A percentile compares a stretch with the other conserved stretches of the same genome.
Conservation (phyloP, 768 basidiomycete species). For the Kwoniella sp. region DNA sequence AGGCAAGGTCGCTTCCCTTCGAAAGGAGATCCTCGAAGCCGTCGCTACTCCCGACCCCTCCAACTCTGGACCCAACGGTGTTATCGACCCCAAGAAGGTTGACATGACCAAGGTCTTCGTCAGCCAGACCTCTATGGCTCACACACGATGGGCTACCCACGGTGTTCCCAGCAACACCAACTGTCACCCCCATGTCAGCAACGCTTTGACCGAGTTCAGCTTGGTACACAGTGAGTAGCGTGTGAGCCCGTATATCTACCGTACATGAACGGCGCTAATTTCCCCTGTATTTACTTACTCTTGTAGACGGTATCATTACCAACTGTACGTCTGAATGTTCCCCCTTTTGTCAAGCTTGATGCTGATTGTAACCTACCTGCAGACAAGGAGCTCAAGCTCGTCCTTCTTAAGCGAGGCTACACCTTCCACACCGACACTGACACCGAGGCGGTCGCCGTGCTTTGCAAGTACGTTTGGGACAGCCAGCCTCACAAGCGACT, state of each 20-base stretch:
- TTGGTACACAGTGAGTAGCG: constrained; percentile 81
- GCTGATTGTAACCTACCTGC: constrained; percentile 21
- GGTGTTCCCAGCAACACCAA: constrained; percentile 83
- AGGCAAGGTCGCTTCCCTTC: constrained; percentile 90
- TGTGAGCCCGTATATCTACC: no score
- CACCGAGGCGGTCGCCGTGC: constrained; percentile 94
- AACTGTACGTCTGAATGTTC: constrained; percentile 61
- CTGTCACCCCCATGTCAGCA: constrained; percentile 92
- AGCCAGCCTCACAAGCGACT: constrained; percentile 81
- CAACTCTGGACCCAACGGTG: constrained; percentile 19
- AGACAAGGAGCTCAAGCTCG: constrained; percentile 76
- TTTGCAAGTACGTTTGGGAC: constrained; percentile 95
- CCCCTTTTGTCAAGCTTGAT: no score
- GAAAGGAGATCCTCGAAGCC: constrained; percentile 73
- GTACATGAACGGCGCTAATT: no score
- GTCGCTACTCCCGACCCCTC: constrained; percentile 37
- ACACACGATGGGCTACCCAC: constrained; percentile 99
- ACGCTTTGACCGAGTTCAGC: constrained; percentile 75
- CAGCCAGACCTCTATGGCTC: constrained; percentile 93
- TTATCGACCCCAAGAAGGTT: constrained; percentile 59
- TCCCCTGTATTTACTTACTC: not conserved
- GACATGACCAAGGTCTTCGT: constrained; percentile 76
- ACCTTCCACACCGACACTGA: constrained; percentile 93
- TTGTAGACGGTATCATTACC: constrained; percentile 85
- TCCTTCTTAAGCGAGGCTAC: constrained; percentile 94